Base-by-base conservation (phyloP, 176 grass and related monocot species). In the Aegilops sharonensis region DNA sequence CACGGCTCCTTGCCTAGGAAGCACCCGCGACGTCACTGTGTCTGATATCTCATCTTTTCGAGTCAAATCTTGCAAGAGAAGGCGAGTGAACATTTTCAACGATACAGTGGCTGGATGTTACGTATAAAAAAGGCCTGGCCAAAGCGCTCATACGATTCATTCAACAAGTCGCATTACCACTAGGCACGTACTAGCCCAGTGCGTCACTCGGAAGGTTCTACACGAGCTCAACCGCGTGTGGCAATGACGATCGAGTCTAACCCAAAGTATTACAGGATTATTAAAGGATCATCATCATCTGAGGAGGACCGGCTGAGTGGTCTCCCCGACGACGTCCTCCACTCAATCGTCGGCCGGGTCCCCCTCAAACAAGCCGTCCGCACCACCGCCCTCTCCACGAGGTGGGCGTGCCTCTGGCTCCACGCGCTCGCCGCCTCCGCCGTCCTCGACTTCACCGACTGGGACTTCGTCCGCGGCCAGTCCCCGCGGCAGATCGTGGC, bases 261-360 rank as follows among this genome's bases (percentile, higher is more conserved):
- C 34, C 60, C 17, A 30, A 85, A 21, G 54, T 80, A 35, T 43
- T 23, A 68, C 25, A 30, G 31, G 35, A 37, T 30, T 64, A 64
- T 25, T 4, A 45, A 72, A 71, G 30, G 40, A 48, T 6, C 45
- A 11, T 6, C 45, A 11, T 18, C 42, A 5, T 32, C 52, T 9
- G 69, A 66, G 63, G n/a, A 82, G 18, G 90, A 92, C 64, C 69
- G 77, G 69, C 88, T 93, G 61, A 93, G 88, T 77, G 52, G 64
- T 75, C 91, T 93, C 45, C 91, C 93, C 34, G 77, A 95, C 73
- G 82, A 91, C 59, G n/a, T 95, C 48, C 88, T 93, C 21, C 83
- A 89, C 79, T 85, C 78, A 17, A 90, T 95, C 72, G 83, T 92
- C 29, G 72, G 31, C 59, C 8, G 11, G 57, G 3, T 90, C 21